Evolutionary conservation across 768 basidiomycete species (phyloP), one percentile per base, ranked within the genome.

Genomic region (Pholiota conissans): DNA sequence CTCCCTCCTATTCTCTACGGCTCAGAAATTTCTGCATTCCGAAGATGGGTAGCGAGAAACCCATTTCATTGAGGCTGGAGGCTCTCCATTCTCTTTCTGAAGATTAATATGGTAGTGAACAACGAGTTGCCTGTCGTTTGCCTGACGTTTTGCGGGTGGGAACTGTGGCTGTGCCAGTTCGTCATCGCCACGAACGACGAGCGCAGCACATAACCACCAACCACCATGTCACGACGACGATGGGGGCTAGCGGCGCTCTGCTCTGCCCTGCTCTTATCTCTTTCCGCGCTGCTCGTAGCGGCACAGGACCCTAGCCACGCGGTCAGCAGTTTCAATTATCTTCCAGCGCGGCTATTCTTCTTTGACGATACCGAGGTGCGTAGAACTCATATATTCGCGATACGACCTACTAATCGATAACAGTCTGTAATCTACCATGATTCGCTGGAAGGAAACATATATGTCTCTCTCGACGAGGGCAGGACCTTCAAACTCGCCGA

Each of bases 331-430:
- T 91, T 96, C 71, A 66, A 82, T 48, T 90, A 90, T 69, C 74
- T 91, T 32, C 93, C 94, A 8, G 82, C 82, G 11, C 79, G 82
- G 64, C 68, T 96, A 52, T 91, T 90, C 76, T 98, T 94, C 80
- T 97, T 98, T 74, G 91, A 98, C 61, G 96, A 97, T 74, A 88
- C 92, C 6, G 73, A 87, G 28, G 95, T 95, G 63, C 64, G 65
- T 61, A 2, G 20, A 7, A 8, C n/a, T 22, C 48, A 52, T 37
- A 3, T 35, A 11, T 48, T 32, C 45, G 46, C 48, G 11, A n/a
- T 27, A 34, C 24, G 37, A 32, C 26, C 57, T 68, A 50, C 65
- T 56, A 47, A 37, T 20, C 46, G 20, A 35, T 32, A 34, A 20
- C 52, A 82, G 81, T 65, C 70, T 58, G 89, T 87, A n/a, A 76